phyloP scores from a whole-genome alignment of 2,329 filamentous ascomycete species.

The Neopestalotiopsis sp. region DNA sequence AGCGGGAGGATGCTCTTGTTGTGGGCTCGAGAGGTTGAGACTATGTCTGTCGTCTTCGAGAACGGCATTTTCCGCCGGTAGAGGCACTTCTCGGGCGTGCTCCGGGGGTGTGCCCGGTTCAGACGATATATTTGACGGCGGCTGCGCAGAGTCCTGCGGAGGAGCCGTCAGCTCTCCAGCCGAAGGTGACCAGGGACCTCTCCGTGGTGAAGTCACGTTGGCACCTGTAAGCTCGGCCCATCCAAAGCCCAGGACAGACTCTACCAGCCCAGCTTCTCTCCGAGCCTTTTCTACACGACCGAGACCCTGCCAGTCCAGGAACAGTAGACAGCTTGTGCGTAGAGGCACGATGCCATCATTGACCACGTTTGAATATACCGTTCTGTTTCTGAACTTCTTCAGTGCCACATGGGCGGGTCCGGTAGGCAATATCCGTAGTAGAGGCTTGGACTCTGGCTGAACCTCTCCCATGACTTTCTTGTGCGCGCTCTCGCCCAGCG shows the following conservation, averaged over 20 bases:
- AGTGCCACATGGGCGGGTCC: slow-evolving; percentile 88
- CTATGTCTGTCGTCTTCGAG: slow-evolving; percentile 70
- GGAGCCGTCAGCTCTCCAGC: slow-evolving; percentile 36
- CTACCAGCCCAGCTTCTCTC: slow-evolving; percentile 88
- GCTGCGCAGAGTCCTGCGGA: slow-evolving; percentile 29
- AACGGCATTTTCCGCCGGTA: slow-evolving; percentile 69
- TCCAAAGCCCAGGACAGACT: slow-evolving; percentile 90
- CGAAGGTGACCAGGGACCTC: slow-evolving; percentile 47
- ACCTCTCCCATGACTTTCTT: slow-evolving; percentile 61
- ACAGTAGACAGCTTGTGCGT: slow-evolving; percentile 93
- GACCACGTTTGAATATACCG: slow-evolving; percentile 95
- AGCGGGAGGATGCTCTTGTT: slow-evolving; percentile 31
- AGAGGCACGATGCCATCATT: slow-evolving; percentile 97
- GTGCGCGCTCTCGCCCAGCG: slow-evolving; percentile 72
- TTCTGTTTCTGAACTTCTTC: slow-evolving; percentile 87
- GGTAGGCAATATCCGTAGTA: slow-evolving; percentile 86
- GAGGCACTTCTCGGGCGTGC: slow-evolving; percentile 67
- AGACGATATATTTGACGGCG: slow-evolving; percentile 36
- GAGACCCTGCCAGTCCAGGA: slow-evolving; percentile 94
- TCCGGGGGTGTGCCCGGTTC: slow-evolving; percentile 33
- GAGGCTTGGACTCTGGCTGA: slow-evolving; percentile 84
- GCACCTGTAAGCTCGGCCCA: slow-evolving; percentile 88
- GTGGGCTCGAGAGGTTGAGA: slow-evolving; percentile 49
- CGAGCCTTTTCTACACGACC: slow-evolving; percentile 93
- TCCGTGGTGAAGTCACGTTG: slow-evolving; percentile 57